Base-by-base conservation (phyloP, 2,329 filamentous ascomycete genomes). In the Davidsoniella eucalypti region DNA sequence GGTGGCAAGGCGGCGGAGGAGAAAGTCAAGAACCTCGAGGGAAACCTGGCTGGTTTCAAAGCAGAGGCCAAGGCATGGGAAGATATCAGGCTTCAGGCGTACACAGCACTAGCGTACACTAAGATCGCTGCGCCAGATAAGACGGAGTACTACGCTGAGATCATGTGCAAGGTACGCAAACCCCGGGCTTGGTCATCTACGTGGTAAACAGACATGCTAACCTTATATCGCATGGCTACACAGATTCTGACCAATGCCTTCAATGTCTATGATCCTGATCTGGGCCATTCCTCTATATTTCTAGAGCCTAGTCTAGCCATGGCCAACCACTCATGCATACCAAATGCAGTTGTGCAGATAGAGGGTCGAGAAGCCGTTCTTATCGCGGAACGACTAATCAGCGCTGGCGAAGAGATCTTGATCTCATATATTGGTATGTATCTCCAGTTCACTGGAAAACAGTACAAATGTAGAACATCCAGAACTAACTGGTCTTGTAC, bases 231-330 rank as follows among this genome's bases (percentile, higher is more conserved):
- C 4, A 33, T 33, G 17, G 29, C 17, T 14, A 17, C 17, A 17
- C 52, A 80, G 75, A 69, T 79, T 52, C 69, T 76, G 58, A 76
- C 75, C 37, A 82, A 82, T 61, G 68, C 75, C 3, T 81, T 81
- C 58, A 73, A 75, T 57, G 65, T 73, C 48, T 65, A 66, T 23
- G 74, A 79, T 48, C 60, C 63, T 2, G 74, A 80, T 56, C 60
- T 71, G 6, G 71, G 67, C 1, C 65, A 71, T 50, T 65, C 69
- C 1, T 76, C 75, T 21, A 64, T 78, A 26, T 80, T 75, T 54
- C 62, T 80, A 37, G 72, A 78, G 54, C 66, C 72, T 1, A 67
- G 61, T 3, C 63, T 78, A 40, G 72, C 75, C 52, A 76, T 79
- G 69, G 68, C 69, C 18, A 81, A 82, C 55, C 78, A 82, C 58